Base-by-base conservation (phyloP, 331 rosid genomes). In the Erythrophleum ivorense region DNA sequence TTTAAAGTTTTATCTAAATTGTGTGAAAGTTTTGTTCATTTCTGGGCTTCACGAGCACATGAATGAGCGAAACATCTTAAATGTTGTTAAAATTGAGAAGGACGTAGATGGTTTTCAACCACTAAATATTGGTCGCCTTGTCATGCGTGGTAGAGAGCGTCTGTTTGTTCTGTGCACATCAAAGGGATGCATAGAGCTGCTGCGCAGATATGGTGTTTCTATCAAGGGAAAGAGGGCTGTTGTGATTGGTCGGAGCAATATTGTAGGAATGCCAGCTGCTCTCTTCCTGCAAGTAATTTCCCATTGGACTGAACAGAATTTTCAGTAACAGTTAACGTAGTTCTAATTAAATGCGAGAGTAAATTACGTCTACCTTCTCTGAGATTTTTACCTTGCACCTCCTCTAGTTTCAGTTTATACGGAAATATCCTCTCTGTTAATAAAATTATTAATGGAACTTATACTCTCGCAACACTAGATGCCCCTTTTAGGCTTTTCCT, bases 71-170 rank as follows among this genome's bases (percentile, higher is more conserved):
- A 89, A 80, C 70, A 68, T 95, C 84, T 77, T 95, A 82, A 90
- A 95, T 83, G 93, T 97, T 31, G 91, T 95, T 67, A 85, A 80
- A 77, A 92, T 93, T 59, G 94, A 93, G 89, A 95, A 95, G 82
- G 98, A 93, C 76, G 98, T 95, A 34, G 99, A 93, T 85, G 97
- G 98, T 66, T 95, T 95, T 85, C 93, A 95, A 76, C 99, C 99
- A 0, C 83, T 93, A 62, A 93, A 95, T 75, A 91, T 93, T 38
- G 99, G 99, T 24, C 91, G 94, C 41, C 97, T 95, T 84, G 98
- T 98, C 40, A 95, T 95, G 99, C 95, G 96, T 38, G 97, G 90
- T 29, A 91, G 95, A 81, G 97, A 93, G 45, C 97, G 97, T 24
- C 70, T 90, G 69, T 95, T 95, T 85, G 97, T 95, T 78, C 99